Conservation (phyloP, 2,329 filamentous ascomycete genomes). For the Ceratocystis papillata region DNA sequence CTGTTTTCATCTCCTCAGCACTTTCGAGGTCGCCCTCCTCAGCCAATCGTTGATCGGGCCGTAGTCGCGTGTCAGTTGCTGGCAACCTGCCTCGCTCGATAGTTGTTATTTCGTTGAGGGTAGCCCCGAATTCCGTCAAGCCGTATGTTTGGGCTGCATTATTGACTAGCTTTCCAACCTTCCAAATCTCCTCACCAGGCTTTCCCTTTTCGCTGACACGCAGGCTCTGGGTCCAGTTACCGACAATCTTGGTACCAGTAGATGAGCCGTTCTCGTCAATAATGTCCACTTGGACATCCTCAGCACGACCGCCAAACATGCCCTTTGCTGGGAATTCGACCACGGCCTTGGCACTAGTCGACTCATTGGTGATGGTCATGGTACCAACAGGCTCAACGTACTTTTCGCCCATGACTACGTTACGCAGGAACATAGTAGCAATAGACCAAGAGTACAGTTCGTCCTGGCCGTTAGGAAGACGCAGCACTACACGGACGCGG, state of each 20-base stretch:
- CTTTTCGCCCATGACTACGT: constrained; percentile 96
- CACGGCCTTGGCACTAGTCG: constrained; percentile 68
- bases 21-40: constrained; percentile 73
- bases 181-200: constrained; percentile 64
- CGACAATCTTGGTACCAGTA: constrained; percentile 57
- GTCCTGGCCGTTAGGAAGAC: constrained; percentile 52
- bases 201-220: constrained; percentile 48
- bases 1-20: constrained; percentile 73
- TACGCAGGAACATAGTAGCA: constrained; percentile 82
- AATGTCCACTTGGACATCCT: constrained; percentile 73
- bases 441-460: constrained; percentile 83
- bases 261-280: constrained; percentile 55
- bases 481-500: constrained; percentile 65
- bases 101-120: constrained; percentile 75
- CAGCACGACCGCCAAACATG: constrained; percentile 90
- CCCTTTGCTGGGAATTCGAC: constrained; percentile 88
- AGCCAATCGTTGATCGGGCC: constrained; percentile 77
- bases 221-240: constrained; percentile 75
- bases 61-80: constrained; percentile 68
- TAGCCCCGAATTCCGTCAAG: constrained; percentile 73
- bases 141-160: constrained; percentile 75
- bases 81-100: constrained; percentile 67
- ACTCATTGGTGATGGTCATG: constrained; percentile 78
- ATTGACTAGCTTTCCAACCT: constrained; percentile 63
- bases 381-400: constrained; percentile 90